Evolutionary conservation across 139 green algal species (phyloP).

Genomic region (Micractinium conductrix): DNA sequence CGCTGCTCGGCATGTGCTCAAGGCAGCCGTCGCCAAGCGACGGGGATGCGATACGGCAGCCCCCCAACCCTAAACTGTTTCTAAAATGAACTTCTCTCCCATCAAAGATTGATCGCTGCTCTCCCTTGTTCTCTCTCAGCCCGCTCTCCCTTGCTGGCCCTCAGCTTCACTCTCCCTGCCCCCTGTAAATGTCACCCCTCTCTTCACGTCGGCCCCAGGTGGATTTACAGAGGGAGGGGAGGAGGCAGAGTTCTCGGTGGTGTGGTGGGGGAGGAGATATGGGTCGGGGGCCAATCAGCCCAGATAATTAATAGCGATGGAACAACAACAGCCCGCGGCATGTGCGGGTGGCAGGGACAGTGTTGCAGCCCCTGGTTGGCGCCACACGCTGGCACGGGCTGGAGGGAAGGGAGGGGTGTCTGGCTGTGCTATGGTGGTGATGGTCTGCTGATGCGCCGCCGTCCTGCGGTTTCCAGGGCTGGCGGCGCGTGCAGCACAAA

Average conservation of each 20-base stretch:
- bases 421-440: background rate
- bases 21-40: too few relatives aligned
- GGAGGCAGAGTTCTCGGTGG: background rate
- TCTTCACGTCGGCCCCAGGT: too few relatives aligned
- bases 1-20: too few relatives aligned
- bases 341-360: background rate
- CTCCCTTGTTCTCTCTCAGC: too few relatives aligned
- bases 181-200: too few relatives aligned
- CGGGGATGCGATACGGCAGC: too few relatives aligned
- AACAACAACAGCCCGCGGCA: background rate
- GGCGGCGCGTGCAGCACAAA: background rate
- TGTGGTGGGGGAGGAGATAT: background rate
- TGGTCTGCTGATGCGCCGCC: background rate
- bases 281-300: background rate
- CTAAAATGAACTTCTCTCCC: too few relatives aligned
- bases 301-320: background rate
- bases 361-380: background rate
- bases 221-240: background rate
- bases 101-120: too few relatives aligned
- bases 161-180: too few relatives aligned
- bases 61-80: too few relatives aligned
- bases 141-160: too few relatives aligned
- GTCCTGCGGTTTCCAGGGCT: background rate
- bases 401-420: background rate
- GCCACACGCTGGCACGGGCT: background rate